Percentiles rank a stretch among this genome's conserved stretches.
Evolutionary conservation across 2,329 filamentous ascomycete genomes (phyloP).

Genomic region (Cladosporium sp.): DNA sequence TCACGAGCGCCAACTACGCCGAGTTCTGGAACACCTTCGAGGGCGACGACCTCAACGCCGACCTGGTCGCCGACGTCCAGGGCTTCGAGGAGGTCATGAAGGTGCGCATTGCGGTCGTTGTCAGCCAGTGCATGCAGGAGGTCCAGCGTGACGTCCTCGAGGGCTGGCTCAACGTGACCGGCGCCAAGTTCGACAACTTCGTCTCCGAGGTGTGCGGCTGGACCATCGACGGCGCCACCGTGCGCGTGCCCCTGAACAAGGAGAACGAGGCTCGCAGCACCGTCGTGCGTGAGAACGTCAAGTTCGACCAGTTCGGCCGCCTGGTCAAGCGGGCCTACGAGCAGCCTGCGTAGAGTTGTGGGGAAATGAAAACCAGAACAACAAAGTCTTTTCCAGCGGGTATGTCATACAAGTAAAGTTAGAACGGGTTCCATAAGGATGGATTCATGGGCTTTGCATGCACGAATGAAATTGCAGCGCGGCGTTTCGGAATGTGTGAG

Average conservation of each 20-base stretch:
- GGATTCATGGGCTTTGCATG: conserved; percentile 4
- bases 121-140: conserved; percentile 80
- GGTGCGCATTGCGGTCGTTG: conserved; percentile 80
- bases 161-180: conserved; percentile 46
- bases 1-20: conserved; percentile 85
- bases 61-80: conserved; percentile 87
- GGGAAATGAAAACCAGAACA: not conserved
- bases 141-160: conserved; percentile 51
- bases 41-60: conserved; percentile 91
- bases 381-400: not conserved
- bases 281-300: conserved; percentile 92
- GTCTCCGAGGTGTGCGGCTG: conserved; percentile 65
- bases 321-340: conserved; percentile 84
- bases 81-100: conserved; percentile 95
- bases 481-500: conserved; percentile 12
- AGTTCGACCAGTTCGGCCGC: conserved; percentile 77
- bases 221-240: conserved; percentile 63
- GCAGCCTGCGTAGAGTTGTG: conserved; percentile 56
- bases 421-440: conserved; percentile 6
- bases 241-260: conserved; percentile 84
- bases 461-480: conserved; percentile 11
- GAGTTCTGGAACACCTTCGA: conserved; percentile 92
- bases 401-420: not conserved
- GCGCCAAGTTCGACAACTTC: conserved; percentile 47
- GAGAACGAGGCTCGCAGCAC: conserved; percentile 97